phyloP scores from a whole-genome alignment of 2,329 filamentous ascomycete genomes.

The Colletotrichum cordylinicola region DNA sequence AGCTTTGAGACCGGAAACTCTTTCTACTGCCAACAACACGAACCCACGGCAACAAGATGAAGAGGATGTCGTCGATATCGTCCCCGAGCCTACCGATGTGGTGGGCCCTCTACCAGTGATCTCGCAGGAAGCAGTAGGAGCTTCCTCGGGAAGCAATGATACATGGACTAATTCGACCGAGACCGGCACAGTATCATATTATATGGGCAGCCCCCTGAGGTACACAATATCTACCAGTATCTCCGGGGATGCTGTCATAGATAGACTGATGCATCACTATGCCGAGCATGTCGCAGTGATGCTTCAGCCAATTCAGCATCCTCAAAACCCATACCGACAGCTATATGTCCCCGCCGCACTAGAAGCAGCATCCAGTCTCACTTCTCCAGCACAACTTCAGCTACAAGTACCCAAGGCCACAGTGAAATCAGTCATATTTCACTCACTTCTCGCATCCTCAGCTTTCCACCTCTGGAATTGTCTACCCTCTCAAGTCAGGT shows the following conservation, averaged over 20 bases:
- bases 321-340: not conserved
- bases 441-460: not conserved
- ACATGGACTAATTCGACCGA: not conserved
- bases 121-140: not conserved
- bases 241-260: not conserved
- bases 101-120: rapidly evolving
- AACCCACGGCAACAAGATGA: not conserved
- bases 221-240: not conserved
- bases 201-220: not conserved
- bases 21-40: not conserved
- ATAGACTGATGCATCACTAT: not conserved
- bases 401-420: not conserved
- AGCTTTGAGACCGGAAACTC: not conserved
- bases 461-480: not conserved
- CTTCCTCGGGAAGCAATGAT: not conserved
- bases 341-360: not conserved
- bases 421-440: not conserved
- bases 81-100: not conserved
- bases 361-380: not conserved
- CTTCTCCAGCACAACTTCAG: not conserved
- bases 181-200: not conserved
- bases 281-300: not conserved
- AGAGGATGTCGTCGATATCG: not conserved
- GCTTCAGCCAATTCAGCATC: not conserved
- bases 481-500: not conserved